These are phyloP conservation scores for Candida dubliniensis DNA, from an alignment of 1,139 yeast species.

Conservation along the genomic window DNA sequence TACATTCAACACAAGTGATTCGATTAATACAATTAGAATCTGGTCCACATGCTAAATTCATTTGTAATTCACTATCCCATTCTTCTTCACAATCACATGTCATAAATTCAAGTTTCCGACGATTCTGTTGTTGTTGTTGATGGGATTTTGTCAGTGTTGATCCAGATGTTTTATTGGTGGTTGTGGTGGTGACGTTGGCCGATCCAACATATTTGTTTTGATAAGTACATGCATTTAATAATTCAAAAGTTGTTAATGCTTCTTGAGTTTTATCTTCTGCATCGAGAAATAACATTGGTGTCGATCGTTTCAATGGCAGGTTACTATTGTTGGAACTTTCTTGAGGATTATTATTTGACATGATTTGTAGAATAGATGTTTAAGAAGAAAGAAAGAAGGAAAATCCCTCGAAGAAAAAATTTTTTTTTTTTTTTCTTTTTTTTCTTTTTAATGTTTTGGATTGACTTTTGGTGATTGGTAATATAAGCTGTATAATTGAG, in stretches of 20 bases:
- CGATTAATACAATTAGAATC: slow-evolving; percentile 90
- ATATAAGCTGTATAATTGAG: too few relatives aligned
- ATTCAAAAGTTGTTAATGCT: slow-evolving; percentile 60
- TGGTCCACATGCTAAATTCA: slow-evolving; percentile 77
- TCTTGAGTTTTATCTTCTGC: slow-evolving; percentile 67
- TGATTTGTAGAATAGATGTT: too few relatives aligned
- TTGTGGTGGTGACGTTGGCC: slow-evolving; percentile 4
- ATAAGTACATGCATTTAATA: slow-evolving; percentile 61
- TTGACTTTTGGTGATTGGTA: too few relatives aligned
- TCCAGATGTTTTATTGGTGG: too few relatives aligned
- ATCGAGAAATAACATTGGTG: slow-evolving; percentile 31
- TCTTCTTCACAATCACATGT: slow-evolving; percentile 80
- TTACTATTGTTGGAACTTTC: too few relatives aligned
- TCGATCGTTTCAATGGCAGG: too few relatives aligned
- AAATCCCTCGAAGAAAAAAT: too few relatives aligned
- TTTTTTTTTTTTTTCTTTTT: too few relatives aligned
- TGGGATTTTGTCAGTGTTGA: too few relatives aligned
- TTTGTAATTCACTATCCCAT: slow-evolving; percentile 33
- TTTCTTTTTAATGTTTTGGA: too few relatives aligned
- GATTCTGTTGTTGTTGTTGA: slow-evolving; percentile 29
- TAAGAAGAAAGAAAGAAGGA: too few relatives aligned
- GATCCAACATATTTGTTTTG: slow-evolving; percentile 56
- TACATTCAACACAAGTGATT: slow-evolving; percentile 89
- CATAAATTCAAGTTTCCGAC: slow-evolving; percentile 57
- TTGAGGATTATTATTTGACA: too few relatives aligned